A percentile compares a stretch with the other conserved stretches of the same genome.
Evolutionary conservation across 1,284 basidiomycete genomes (phyloP).

Genomic region (Pyrrhoderma noxium): DNA sequence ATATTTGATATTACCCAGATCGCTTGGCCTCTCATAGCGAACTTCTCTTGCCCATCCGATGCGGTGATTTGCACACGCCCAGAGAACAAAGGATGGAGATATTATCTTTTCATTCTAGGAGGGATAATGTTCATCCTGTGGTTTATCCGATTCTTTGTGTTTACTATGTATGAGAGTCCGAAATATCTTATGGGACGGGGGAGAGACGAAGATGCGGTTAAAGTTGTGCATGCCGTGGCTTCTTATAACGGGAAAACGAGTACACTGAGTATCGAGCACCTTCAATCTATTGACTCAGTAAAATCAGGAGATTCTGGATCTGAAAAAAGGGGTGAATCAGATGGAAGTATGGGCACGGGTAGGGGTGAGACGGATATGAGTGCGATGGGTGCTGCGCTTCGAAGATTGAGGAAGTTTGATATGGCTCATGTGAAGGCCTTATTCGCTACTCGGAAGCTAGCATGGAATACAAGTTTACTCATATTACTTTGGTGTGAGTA

Average conservation of each 20-base stretch:
- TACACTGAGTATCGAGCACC: constrained; percentile 34
- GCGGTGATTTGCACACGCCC: constrained; percentile 30
- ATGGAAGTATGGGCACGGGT: too few species aligned
- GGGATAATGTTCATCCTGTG: constrained; percentile 48
- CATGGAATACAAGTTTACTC: constrained; percentile 48
- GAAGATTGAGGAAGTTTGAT: constrained; percentile 30
- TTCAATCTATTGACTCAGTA: constrained; percentile 26
- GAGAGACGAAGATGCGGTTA: constrained; percentile 54
- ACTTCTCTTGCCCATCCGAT: constrained; percentile 46
- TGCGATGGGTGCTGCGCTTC: constrained; percentile 27
- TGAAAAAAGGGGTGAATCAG: too few species aligned
- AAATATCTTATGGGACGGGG: constrained; percentile 57
- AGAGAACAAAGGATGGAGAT: constrained; percentile 64
- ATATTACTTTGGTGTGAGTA: constrained; percentile 45
- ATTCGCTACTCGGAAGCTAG: constrained; percentile 49
- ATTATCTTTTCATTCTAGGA: constrained; percentile 30
- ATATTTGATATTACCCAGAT: constrained; percentile 24
- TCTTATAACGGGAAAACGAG: constrained; percentile 44
- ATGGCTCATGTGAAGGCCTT: constrained; percentile 42
- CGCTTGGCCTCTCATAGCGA: constrained; percentile 57
- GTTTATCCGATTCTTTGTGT: constrained; percentile 51
- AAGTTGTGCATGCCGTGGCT: constrained; percentile 52
- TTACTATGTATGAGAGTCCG: constrained; percentile 55
- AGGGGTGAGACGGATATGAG: constrained; percentile 17
- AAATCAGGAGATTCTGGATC: not conserved